Evolutionary conservation across 768 basidiomycete species (phyloP).

Genomic region (Mrakia gelida): DNA sequence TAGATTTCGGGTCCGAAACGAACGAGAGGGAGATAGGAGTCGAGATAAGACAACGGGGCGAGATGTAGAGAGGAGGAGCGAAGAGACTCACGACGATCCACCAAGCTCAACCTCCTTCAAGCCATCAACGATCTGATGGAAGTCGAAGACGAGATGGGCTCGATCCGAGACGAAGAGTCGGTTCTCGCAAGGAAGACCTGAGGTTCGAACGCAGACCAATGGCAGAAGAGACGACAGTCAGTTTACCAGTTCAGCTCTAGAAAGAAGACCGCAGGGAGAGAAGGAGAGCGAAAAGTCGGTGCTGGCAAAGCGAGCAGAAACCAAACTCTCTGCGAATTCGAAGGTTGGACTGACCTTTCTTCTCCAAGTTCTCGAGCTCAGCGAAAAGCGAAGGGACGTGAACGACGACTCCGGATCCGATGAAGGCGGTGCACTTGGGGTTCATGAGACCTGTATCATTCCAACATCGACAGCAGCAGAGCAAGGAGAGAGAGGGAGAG

Average conservation of each 20-base stretch:
- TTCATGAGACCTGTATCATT: slow-evolving; percentile 68
- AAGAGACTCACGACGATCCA: slow-evolving; percentile 59
- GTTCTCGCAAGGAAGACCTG: slow-evolving; percentile 77
- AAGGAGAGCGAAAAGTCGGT: not conserved
- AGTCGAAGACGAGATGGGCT: slow-evolving; percentile 95
- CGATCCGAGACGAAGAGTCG: slow-evolving; percentile 92
- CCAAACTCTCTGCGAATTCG: not conserved
- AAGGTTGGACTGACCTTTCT: slow-evolving; percentile 59
- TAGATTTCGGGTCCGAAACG: not conserved
- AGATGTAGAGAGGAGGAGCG: not conserved
- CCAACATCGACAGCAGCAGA: not conserved
- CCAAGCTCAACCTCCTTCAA: slow-evolving; percentile 97
- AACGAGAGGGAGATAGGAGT: not conserved
- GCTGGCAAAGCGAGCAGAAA: not conserved
- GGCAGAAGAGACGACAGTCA: slow-evolving; percentile 17
- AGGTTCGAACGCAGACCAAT: not conserved
- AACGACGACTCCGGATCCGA: slow-evolving; percentile 93
- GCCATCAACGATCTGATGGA: slow-evolving; percentile 99
- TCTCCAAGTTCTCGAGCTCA: slow-evolving; percentile 79
- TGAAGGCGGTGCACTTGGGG: slow-evolving; percentile 73
- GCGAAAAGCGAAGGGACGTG: slow-evolving; percentile 92
- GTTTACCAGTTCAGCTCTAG: not conserved
- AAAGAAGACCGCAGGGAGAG: not conserved
- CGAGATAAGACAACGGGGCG: not conserved
- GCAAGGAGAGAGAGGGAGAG: not conserved